These are phyloP conservation scores for Dactylorhiza incarnata DNA, from an alignment of 106 monocot genomes.

Conservation along the genomic window DNA sequence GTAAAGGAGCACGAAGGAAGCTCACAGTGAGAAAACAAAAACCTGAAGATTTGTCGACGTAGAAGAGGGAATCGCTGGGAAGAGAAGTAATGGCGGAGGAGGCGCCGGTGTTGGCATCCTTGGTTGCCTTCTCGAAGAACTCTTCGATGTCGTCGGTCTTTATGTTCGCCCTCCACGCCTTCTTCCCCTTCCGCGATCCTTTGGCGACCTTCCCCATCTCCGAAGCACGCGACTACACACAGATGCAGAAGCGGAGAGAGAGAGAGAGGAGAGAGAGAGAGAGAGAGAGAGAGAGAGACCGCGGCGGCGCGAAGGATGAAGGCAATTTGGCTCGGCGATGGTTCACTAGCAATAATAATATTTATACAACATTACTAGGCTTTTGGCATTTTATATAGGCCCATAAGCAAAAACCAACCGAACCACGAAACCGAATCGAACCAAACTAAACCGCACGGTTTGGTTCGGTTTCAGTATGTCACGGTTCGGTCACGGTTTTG, in stretches of 20 bases:
- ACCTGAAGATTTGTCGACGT: constrained; percentile 50
- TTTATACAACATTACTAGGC: no score
- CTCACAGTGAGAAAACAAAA: neutral
- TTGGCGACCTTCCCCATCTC: constrained; percentile 80
- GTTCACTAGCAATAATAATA: no score
- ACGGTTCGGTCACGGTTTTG: no score
- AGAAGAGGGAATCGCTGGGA: constrained; percentile 73
- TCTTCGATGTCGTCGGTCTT: constrained; percentile 88
- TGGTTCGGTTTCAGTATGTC: no score
- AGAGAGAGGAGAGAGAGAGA: no score
- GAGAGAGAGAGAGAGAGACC: no score
- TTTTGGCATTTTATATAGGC: no score
- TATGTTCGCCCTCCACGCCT: constrained; percentile 97
- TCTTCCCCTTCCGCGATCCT: constrained; percentile 92
- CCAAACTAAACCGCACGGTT: no score
- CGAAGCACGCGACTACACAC: neutral
- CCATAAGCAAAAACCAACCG: no score
- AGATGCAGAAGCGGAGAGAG: neutral
- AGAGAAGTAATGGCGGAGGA: constrained; percentile 22
- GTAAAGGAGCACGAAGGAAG: neutral
- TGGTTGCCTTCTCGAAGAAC: constrained; percentile 74
- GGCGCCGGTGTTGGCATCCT: constrained; percentile 60
- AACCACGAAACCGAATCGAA: no score
- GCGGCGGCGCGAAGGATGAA: no score
- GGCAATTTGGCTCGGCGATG: no score